Evolutionary conservation across 208 protist species (phyloP).

Genomic region (Endotrypanum monterogeii): DNA sequence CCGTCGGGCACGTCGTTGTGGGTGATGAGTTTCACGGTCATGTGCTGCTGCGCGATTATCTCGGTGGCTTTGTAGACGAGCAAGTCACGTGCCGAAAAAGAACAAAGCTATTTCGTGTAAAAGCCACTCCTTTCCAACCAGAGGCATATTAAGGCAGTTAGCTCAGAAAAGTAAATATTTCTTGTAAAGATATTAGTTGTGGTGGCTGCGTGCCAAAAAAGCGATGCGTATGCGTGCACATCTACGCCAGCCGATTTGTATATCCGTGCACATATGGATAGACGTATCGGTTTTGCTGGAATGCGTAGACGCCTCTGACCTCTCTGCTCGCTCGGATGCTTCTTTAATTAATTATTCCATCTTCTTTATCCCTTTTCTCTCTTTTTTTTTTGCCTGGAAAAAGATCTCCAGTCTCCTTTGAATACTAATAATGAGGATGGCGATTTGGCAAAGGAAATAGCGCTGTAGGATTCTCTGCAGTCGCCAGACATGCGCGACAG

Average conservation of each 20-base stretch:
- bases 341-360: not conserved
- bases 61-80: constrained; percentile 20
- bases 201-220: not conserved
- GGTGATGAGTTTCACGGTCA: constrained; percentile 30
- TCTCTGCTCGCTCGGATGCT: not conserved
- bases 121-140: not conserved
- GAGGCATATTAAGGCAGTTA: not conserved
- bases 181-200: not conserved
- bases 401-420: not conserved
- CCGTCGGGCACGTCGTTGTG: constrained; percentile 15
- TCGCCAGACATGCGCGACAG: not conserved
- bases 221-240: too few species aligned
- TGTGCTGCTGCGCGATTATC: constrained; percentile 32
- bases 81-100: not conserved
- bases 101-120: constrained; percentile 5
- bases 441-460: not conserved
- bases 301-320: not conserved
- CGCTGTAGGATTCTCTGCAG: not conserved
- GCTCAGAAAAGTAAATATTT: not conserved
- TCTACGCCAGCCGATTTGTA: not conserved
- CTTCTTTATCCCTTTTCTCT: not conserved
- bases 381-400: constrained; percentile 6
- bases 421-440: not conserved
- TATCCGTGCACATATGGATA: not conserved
- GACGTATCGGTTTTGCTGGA: not conserved